Conservation (phyloP, 495 filamentous ascomycete species). For the Hypoxylon lienhwacheense region DNA sequence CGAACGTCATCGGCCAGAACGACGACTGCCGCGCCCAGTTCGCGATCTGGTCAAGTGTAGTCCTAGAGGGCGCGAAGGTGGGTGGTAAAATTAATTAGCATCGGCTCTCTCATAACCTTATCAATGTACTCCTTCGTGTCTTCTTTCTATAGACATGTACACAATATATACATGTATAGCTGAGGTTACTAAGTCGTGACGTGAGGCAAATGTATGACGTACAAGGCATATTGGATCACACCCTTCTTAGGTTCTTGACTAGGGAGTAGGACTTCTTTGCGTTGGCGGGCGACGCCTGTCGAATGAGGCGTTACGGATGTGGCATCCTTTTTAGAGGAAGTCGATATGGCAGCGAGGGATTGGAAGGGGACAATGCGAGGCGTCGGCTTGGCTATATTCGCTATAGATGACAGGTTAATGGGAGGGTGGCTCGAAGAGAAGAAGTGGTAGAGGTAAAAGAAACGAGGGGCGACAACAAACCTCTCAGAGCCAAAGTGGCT, state of each 20-base stretch:
- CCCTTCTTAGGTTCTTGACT: conserved; percentile 95
- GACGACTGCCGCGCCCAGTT: conserved; percentile 96
- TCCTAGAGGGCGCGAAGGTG: conserved; percentile 55
- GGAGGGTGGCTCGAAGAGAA: too few relatives aligned
- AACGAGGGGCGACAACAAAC: conserved; percentile 47
- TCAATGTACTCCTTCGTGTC: background rate
- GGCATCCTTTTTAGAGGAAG: conserved; percentile 60
- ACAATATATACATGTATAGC: too few relatives aligned
- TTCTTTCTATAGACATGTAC: background rate
- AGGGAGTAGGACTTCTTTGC: conserved; percentile 78
- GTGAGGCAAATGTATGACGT: conserved; percentile 45
- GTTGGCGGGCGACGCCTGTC: conserved; percentile 44
- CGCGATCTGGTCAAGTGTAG: conserved; percentile 85
- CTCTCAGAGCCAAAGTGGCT: conserved; percentile 69
- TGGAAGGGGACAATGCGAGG: conserved; percentile 62
- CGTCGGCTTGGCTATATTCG: conserved; percentile 63
- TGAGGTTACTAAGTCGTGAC: too few relatives aligned
- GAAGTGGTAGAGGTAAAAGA: too few relatives aligned
- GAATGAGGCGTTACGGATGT: conserved; percentile 49
- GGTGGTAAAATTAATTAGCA: too few relatives aligned
- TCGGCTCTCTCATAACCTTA: too few relatives aligned
- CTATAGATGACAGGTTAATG: conserved; percentile 19
- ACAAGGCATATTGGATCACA: conserved; percentile 96
- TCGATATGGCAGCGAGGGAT: conserved; percentile 61
- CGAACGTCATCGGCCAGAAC: conserved; percentile 98